Percentiles rank a stretch among this genome's conserved stretches.
Conservation (phyloP, 176 grass and related monocot genomes). For the Rhynchospora tenuis region DNA sequence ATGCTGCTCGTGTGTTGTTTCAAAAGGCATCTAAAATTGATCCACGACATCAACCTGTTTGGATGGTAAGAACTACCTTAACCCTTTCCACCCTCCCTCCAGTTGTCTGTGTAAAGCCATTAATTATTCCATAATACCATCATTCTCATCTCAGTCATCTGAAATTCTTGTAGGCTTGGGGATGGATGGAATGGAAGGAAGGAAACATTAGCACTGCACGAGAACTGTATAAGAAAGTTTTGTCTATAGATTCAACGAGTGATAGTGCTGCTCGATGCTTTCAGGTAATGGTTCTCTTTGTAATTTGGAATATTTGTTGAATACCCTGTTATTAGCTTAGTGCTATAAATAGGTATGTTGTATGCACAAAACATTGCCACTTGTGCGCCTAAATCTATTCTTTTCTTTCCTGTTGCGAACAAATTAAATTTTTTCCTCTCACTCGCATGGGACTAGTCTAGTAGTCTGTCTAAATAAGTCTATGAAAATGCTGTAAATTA, state of each 20-base stretch:
- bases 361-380: neutral
- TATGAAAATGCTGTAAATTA: neutral
- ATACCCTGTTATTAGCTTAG: neutral
- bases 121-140: neutral
- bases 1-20: conserved; percentile 71
- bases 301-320: neutral
- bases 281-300: conserved; percentile 54
- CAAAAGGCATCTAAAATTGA: conserved; percentile 89
- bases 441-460: neutral
- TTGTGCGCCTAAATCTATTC: neutral
- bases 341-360: neutral
- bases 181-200: conserved; percentile 99
- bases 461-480: neutral
- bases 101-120: neutral
- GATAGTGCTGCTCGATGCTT: conserved; percentile 88
- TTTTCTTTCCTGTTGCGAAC: neutral
- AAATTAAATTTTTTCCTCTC: neutral
- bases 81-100: neutral
- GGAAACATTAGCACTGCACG: conserved; percentile 76
- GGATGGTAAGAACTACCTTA: conserved; percentile 59
- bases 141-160: neutral
- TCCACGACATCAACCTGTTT: conserved; percentile 87
- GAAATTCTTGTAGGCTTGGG: conserved; percentile 60
- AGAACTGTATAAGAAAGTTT: conserved; percentile 79
- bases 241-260: conserved; percentile 79